Percentiles rank a stretch among this genome's conserved stretches.
phyloP scores from a whole-genome alignment of 192 early-diverging fungal genomes.

The Coemansia reversa region DNA sequence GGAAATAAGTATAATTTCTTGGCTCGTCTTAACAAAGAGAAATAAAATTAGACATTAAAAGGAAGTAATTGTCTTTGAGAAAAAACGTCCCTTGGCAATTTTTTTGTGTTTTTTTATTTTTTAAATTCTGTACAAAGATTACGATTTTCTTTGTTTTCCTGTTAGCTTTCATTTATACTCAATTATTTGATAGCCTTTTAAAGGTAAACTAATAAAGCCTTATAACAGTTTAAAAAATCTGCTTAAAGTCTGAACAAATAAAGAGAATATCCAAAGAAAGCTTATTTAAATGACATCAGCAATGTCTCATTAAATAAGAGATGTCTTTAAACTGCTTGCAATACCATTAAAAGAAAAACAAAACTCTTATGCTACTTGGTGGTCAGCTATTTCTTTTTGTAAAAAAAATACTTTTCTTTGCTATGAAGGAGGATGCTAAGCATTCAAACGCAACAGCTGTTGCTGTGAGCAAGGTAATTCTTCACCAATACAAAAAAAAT shows the following conservation, averaged over 20 bases:
- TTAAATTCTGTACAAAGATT: constrained; percentile 3
- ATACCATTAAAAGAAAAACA: constrained; percentile 2
- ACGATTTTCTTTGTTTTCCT: constrained; percentile 12
- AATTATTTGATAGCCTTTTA: not conserved
- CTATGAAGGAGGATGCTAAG: not conserved
- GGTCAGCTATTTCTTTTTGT: not conserved
- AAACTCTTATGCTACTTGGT: not conserved
- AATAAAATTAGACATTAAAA: not conserved
- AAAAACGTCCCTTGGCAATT: not conserved
- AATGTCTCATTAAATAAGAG: not conserved
- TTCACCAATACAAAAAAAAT: not conserved
- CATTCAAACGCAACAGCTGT: not conserved
- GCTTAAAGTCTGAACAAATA: not conserved
- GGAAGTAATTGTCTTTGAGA: not conserved
- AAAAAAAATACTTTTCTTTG: constrained; percentile 5
- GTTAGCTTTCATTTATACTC: not conserved
- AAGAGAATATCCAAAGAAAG: not conserved
- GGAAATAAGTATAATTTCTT: not conserved
- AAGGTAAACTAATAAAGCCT: not conserved
- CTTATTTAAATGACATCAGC: not conserved
- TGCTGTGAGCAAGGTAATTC: not conserved
- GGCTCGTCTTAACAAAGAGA: not conserved
- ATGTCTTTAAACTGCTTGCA: not conserved
- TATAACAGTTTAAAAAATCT: not conserved
- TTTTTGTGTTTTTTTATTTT: not conserved